A percentile compares a stretch with the other conserved stretches of the same genome.
These are phyloP conservation scores for Acer saccharum DNA, from an alignment of 345 rosid genomes.

Conservation along the genomic window DNA sequence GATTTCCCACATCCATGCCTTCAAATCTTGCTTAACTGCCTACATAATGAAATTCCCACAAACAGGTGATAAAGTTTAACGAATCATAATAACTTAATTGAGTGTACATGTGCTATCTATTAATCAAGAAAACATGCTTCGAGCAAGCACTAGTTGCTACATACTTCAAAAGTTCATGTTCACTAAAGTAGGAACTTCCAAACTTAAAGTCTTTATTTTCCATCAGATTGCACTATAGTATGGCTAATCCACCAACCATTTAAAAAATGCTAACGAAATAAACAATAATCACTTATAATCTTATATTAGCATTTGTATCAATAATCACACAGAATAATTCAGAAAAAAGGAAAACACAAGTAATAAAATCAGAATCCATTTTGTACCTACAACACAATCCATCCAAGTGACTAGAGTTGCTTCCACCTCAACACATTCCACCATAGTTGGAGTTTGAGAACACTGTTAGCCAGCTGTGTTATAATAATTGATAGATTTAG, in stretches of 20 bases:
- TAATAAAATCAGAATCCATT: background rate
- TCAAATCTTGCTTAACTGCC: background rate
- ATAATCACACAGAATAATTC: background rate
- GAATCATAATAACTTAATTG: background rate
- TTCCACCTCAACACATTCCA: background rate
- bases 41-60: background rate
- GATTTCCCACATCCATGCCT: constrained; percentile 27
- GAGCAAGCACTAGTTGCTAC: constrained; percentile 7
- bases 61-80: background rate
- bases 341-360: background rate
- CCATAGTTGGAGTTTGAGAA: background rate
- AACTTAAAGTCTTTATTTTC: background rate
- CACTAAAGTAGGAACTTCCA: background rate
- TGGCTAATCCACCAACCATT: background rate
- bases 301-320: background rate
- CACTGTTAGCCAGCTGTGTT: background rate
- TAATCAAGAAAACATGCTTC: background rate
- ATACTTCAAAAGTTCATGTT: background rate
- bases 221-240: background rate
- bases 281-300: background rate
- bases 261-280: background rate
- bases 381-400: background rate
- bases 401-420: background rate
- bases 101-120: background rate
- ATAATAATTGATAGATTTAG: too few relatives aligned